Evolutionary conservation across 2,329 filamentous ascomycete species (phyloP).

Genomic region (Colletotrichum graminicola): DNA sequence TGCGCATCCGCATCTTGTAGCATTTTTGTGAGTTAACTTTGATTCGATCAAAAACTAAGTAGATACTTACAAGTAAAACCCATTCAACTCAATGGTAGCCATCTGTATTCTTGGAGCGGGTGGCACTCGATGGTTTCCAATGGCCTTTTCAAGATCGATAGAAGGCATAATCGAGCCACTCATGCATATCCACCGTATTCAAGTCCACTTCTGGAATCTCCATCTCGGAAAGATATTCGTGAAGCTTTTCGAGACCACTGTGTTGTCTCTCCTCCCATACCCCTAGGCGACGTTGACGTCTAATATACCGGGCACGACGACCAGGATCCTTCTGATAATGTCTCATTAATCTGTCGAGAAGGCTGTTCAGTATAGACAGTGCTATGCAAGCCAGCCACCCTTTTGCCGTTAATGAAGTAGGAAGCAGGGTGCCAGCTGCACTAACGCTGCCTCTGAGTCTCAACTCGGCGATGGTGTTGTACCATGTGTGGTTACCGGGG

Average conservation of each 20-base stretch:
- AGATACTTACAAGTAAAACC: background rate
- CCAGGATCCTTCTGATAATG: constrained; percentile 15
- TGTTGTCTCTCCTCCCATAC: constrained; percentile 35
- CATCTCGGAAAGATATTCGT: constrained; percentile 25
- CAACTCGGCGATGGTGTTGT: constrained; percentile 12
- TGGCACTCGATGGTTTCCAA: too few species aligned
- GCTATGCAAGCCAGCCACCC: constrained; percentile 29
- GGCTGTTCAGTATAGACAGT: constrained; percentile 20
- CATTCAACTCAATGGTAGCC: constrained; percentile 43
- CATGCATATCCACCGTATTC: constrained; percentile 37
- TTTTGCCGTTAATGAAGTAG: constrained; percentile 15
- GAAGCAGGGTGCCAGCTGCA: background rate
- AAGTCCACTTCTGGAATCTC: constrained; percentile 33
- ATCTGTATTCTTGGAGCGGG: background rate
- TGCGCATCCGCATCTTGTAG: background rate
- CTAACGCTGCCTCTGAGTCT: constrained; percentile 2
- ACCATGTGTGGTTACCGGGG: constrained; percentile 21
- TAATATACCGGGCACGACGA: background rate
- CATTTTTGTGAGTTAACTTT: background rate
- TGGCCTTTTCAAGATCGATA: constrained; percentile 10
- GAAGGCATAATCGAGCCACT: constrained; percentile 37
- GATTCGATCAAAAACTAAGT: rapidly evolving
- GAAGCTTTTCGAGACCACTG: constrained; percentile 33
- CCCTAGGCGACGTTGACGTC: constrained; percentile 23
- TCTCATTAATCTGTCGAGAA: constrained; percentile 19